Conservation (phyloP, 306 rosid genomes). For the Purshia tridentata region DNA sequence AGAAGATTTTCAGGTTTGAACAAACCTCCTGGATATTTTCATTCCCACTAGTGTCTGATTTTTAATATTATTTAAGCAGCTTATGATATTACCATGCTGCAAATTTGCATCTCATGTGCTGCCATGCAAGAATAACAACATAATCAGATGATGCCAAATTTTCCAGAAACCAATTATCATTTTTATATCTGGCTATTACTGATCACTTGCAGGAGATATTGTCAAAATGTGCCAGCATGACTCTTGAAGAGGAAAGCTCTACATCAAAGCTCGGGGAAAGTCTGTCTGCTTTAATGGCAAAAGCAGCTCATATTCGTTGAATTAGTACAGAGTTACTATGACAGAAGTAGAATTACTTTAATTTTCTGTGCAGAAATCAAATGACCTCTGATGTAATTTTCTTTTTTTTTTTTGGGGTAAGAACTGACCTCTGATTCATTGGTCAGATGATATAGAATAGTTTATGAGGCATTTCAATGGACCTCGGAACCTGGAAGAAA, state of each 20-base stretch:
- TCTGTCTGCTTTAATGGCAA: background rate
- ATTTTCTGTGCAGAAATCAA: background rate
- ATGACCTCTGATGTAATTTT: background rate
- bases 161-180: background rate
- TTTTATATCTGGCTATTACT: background rate
- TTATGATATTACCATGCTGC: too few relatives aligned
- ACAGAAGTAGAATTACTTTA: background rate
- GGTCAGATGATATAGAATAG: background rate
- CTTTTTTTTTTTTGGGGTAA: too few relatives aligned
- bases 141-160: too few relatives aligned
- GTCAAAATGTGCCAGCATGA: slow-evolving; percentile 1
- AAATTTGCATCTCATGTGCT: too few relatives aligned
- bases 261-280: background rate
- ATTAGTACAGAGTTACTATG: background rate
- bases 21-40: background rate
- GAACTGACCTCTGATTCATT: background rate
- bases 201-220: background rate
- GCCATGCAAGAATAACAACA: too few relatives aligned
- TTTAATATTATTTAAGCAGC: background rate
- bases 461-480: background rate
- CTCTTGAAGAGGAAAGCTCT: slow-evolving; percentile 6
- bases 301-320: slow-evolving; percentile 15
- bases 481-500: background rate
- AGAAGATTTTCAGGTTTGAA: slow-evolving; percentile 2
- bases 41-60: background rate